Evolutionary conservation across 2,329 filamentous ascomycete genomes (phyloP), one percentile per base, ranked within the genome.

Genomic region (Fusarium brachygibbosum): DNA sequence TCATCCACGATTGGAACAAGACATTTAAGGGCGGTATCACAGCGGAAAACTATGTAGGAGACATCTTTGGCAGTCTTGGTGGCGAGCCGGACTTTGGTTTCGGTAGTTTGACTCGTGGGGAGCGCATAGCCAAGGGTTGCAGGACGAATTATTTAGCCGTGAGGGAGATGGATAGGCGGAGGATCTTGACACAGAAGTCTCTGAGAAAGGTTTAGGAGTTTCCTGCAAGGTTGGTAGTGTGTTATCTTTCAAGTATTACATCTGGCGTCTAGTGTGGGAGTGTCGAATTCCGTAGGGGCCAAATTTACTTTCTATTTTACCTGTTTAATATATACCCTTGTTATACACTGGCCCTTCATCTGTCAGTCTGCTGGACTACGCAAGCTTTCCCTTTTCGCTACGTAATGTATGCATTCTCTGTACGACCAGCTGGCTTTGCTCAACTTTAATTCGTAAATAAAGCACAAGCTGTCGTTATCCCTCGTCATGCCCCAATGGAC

Each of bases 41-140:
- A 63, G 79, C 90, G 0, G 80, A 75, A 3, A 92, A 92, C 72
- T 93, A 93, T 71, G 79, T 93, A 37, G 90, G 90, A 8, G 90
- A 92, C 74, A 89, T 93, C 55, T 90, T 92, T 69, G 91, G 90
- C 16, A 89, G 86, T 12, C 79, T 93, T 6, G 90, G 90, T 2
- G 90, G 89, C 2, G 76, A 79, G 40, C 90, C 90, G 0, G 88
- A 91, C 74, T 92, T 91, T 76, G 90, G 90, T 0, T 84, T 84
- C 0, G 85, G 85, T 1, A 85, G 82, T 62, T 71, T 81, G 34
- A 84, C 82, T 0, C 70, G 76, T 16, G 82, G 81, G 5, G 62
- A 72, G 29, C 75, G 71, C 6, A 74, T 82, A 28, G 63, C 69
- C 3, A 63, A 77, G 0, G 66, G 54, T 14, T 73, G 70, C 4